Evolutionary conservation across 1,284 basidiomycete species (phyloP), one percentile per base, ranked within the genome.

Genomic region (Trametes polyzona): DNA sequence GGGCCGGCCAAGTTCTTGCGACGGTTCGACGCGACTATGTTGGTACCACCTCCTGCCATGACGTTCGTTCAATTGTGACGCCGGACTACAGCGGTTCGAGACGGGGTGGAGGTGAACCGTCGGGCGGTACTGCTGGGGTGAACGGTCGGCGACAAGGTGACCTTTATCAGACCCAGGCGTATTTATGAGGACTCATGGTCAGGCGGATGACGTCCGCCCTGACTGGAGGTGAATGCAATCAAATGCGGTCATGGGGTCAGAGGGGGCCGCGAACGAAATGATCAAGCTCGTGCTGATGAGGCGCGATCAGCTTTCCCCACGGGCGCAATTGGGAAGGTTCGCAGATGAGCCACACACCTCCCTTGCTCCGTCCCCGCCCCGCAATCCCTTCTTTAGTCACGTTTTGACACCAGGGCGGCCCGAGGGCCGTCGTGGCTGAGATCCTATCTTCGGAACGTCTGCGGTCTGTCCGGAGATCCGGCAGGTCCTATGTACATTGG

Each of bases 1-100:
- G 82, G 70, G 37, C 86, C 87, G 46, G 83, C 79, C 27, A 88
- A 75, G 14, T 77, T 76, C 68, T 74, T 79, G 43, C 86, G 80
- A 55, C 81, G 82, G 42, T 70, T 73, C 16, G 79, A 74, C 50
- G 79, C 73, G 21, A 78, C 66, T 50, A 69, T 66, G 46, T 61
- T 59, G 48, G 64, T 67, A 62, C 70, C 67, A 55, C 74, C 75
- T 69, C 76, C 78, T 66, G 73, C 78, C 81, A 84, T 84, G 42
- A 52, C 72, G 56, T 40, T 37, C 41, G 48, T 21, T 48, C 51
- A 36, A 17, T 10, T 24, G 23, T 29, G 43, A 41, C n/a, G 30
- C 37, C 33, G 39, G 54, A 47, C 16, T 24, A 30, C 36, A 14
- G 32, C 35, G 30, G 11, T 32, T 24, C 40, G 17, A 33, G 17